Conservation (phyloP, 805 yeast genomes). For the Diddensiella santjacobensis region DNA sequence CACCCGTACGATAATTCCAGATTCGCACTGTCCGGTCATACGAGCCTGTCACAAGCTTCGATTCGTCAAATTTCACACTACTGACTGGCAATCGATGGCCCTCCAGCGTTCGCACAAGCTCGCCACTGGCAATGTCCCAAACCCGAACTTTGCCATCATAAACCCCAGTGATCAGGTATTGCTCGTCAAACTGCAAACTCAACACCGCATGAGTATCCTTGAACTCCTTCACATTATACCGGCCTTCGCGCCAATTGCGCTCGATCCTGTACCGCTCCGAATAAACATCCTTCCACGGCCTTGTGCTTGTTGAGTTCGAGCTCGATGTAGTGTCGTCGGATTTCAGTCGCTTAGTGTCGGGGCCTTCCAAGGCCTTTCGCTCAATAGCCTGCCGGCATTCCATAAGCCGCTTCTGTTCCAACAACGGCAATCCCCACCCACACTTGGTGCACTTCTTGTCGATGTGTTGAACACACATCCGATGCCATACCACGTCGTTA, state of each 20-base stretch:
- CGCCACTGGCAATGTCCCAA: constrained; percentile 87
- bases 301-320: constrained; percentile 33
- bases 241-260: constrained; percentile 90
- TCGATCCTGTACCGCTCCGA: constrained; percentile 88
- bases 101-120: constrained; percentile 65
- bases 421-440: constrained; percentile 96
- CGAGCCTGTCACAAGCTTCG: constrained; percentile 88
- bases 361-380: constrained; percentile 24
- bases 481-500: constrained; percentile 96
- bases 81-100: constrained; percentile 92
- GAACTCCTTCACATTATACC: constrained; percentile 58
- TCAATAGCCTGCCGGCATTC: constrained; percentile 31
- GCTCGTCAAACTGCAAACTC: constrained; percentile 78
- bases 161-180: constrained; percentile 82
- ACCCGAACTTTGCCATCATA: constrained; percentile 85
- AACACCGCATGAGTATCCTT: constrained; percentile 83
- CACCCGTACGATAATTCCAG: constrained; percentile 95
- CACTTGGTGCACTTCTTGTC: constrained; percentile 96
- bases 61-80: constrained; percentile 79
- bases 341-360: background rate
- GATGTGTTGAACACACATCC: constrained; percentile 97
- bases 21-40: constrained; percentile 87
- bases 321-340: background rate
- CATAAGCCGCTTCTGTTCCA: constrained; percentile 64
- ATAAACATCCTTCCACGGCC: constrained; percentile 96